Percentiles rank a stretch among this genome's conserved stretches.
phyloP scores from a whole-genome alignment of 495 filamentous ascomycete species.

The Aspergillus avenaceus region DNA sequence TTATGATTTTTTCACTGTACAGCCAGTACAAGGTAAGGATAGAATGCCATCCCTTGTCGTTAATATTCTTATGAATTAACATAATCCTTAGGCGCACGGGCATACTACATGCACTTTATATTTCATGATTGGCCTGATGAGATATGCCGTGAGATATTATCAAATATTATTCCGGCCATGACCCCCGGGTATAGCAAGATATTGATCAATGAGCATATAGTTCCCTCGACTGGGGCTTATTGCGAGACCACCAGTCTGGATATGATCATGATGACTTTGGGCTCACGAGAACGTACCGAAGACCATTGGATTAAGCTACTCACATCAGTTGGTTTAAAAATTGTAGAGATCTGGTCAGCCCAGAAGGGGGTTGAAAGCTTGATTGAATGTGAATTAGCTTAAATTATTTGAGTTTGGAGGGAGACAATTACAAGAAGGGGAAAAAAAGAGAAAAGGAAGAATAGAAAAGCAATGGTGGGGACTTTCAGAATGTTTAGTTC shows the following conservation, averaged over 20 bases:
- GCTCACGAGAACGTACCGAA: conserved; percentile 21
- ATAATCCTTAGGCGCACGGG: conserved; percentile 30
- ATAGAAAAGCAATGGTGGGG: no score
- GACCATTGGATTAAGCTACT: conserved; percentile 19
- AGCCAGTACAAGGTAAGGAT: conserved; percentile 46
- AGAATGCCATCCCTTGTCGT: not conserved
- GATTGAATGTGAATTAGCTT: conserved; percentile 27
- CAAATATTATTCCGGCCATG: conserved; percentile 32
- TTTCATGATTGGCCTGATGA: conserved; percentile 49
- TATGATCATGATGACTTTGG: conserved; percentile 23
- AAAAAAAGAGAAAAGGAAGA: no score
- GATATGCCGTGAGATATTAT: conserved; percentile 32
- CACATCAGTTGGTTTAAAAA: conserved; percentile 20
- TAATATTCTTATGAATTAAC: no score
- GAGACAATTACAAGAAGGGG: no score
- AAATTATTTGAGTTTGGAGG: not conserved
- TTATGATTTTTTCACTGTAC: conserved; percentile 47
- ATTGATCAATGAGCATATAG: conserved; percentile 34
- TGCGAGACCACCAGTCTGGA: conserved; percentile 23
- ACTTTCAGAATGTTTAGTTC: no score
- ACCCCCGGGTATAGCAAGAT: conserved; percentile 26
- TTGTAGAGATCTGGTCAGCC: conserved; percentile 23
- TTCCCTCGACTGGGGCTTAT: conserved; percentile 17
- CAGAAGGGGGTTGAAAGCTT: conserved; percentile 24
- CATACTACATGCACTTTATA: conserved; percentile 36